A percentile compares a stretch with the other conserved stretches of the same genome.
phyloP scores from a whole-genome alignment of 2,329 filamentous ascomycete genomes.

The Lachnum nothofagi region DNA sequence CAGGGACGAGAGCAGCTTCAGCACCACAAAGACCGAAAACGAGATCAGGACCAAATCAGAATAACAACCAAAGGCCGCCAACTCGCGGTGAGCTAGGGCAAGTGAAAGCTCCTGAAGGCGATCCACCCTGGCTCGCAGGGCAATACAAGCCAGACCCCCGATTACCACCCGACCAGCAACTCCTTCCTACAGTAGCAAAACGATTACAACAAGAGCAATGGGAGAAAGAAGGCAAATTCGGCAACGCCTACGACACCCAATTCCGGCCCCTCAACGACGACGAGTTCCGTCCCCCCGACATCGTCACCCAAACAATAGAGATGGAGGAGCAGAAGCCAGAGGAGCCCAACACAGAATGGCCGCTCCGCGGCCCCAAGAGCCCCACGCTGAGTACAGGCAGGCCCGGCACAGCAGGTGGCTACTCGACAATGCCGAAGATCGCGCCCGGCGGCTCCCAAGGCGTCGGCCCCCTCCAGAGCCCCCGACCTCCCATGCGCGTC shows the following conservation, averaged over 20 bases:
- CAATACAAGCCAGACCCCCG: conserved; percentile 95
- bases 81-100: conserved; percentile 55
- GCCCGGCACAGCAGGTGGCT: conserved; percentile 41
- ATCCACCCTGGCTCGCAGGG: conserved; percentile 89
- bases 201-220: conserved; percentile 90
- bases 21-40: conserved; percentile 50
- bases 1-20: conserved; percentile 30
- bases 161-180: conserved; percentile 88
- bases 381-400: conserved; percentile 43
- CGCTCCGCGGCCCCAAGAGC: conserved; percentile 47
- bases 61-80: conserved; percentile 50
- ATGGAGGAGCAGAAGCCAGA: conserved; percentile 29
- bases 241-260: conserved; percentile 78
- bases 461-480: conserved; percentile 22
- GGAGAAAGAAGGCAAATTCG: conserved; percentile 86
- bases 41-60: conserved; percentile 50
- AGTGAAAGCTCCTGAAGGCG: conserved; percentile 85
- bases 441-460: conserved; percentile 36
- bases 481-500: conserved; percentile 43
- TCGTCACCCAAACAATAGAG: conserved; percentile 21
- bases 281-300: conserved; percentile 35
- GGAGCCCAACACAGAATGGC: conserved; percentile 51
- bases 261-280: conserved; percentile 78
- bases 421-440: conserved; percentile 43
- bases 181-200: conserved; percentile 88